Conservation (phyloP, 345 rosid species). For the Cardiospermum halicacabum region DNA sequence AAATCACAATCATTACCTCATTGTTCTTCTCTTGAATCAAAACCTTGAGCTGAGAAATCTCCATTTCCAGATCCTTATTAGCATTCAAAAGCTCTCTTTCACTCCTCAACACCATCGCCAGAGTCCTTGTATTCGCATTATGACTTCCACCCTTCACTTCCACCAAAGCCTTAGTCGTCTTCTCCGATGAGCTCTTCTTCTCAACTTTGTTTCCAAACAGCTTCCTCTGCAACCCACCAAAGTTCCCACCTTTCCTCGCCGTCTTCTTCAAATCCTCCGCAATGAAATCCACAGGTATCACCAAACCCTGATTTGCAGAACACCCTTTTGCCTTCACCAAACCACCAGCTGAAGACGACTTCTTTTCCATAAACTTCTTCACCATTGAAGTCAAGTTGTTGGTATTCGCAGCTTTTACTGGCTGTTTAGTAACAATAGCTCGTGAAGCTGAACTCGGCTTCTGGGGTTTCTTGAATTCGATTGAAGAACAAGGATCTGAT, state of each 20-base stretch:
- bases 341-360: slow-evolving; percentile 1
- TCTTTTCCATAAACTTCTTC: slow-evolving; percentile 71
- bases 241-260: slow-evolving; percentile 40
- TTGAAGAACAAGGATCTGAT: slow-evolving; percentile 61
- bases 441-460: slow-evolving; percentile 32
- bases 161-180: slow-evolving; percentile 59
- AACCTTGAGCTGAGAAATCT: slow-evolving; percentile 50
- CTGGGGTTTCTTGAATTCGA: slow-evolving; percentile 29
- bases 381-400: slow-evolving; percentile 52
- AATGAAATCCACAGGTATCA: slow-evolving; percentile 52
- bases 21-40: slow-evolving; percentile 57
- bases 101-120: slow-evolving; percentile 86
- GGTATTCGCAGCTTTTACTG: slow-evolving; percentile 20
- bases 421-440: slow-evolving; percentile 50
- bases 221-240: slow-evolving; percentile 68
- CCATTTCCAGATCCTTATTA: slow-evolving; percentile 63
- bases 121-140: slow-evolving; percentile 51
- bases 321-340: slow-evolving; percentile 18
- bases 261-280: slow-evolving; percentile 70
- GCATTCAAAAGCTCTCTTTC: slow-evolving; percentile 79
- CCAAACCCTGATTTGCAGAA: slow-evolving; percentile 29
- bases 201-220: slow-evolving; percentile 54
- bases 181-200: slow-evolving; percentile 45
- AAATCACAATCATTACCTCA: slow-evolving; percentile 39
- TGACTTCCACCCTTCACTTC: slow-evolving; percentile 48